phyloP scores from a whole-genome alignment of 441 rosid species.

The Populus hybrid region DNA sequence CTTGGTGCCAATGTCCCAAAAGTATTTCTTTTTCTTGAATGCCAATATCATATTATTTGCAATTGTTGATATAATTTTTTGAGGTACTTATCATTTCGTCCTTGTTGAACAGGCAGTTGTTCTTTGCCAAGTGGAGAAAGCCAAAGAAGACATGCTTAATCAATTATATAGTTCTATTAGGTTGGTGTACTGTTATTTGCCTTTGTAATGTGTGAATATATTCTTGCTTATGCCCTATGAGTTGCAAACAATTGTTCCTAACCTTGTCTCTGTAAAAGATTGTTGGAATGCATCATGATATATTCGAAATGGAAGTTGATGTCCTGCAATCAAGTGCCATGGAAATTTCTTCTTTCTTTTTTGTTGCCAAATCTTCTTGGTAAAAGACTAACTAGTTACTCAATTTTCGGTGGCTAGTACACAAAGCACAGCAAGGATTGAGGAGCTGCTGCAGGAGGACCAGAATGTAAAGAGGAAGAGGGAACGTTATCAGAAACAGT shows the following conservation, averaged over 20 bases:
- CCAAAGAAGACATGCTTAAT: conserved; percentile 98
- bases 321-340: neutral
- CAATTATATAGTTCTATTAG: conserved; percentile 92
- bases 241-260: neutral
- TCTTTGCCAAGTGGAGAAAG: conserved; percentile 99
- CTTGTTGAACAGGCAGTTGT: conserved; percentile 83
- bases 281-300: neutral
- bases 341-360: neutral
- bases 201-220: neutral
- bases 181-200: conserved; percentile 31
- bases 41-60: neutral
- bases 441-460: conserved; percentile 89
- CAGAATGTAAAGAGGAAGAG: conserved; percentile 74
- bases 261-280: neutral
- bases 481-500: conserved; percentile 83
- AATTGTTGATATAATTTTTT: neutral
- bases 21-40: conserved; percentile 40
- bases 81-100: conserved; percentile 14
- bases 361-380: neutral
- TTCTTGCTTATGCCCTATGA: neutral
- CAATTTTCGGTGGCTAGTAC: conserved; percentile 35
- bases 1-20: conserved; percentile 99
- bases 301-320: neutral
- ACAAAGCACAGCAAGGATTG: conserved; percentile 32
- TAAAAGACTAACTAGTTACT: conserved; percentile 7